These are phyloP conservation scores for Ajuga chamaepitys DNA, from an alignment of 257 asterid species.

Conservation along the genomic window DNA sequence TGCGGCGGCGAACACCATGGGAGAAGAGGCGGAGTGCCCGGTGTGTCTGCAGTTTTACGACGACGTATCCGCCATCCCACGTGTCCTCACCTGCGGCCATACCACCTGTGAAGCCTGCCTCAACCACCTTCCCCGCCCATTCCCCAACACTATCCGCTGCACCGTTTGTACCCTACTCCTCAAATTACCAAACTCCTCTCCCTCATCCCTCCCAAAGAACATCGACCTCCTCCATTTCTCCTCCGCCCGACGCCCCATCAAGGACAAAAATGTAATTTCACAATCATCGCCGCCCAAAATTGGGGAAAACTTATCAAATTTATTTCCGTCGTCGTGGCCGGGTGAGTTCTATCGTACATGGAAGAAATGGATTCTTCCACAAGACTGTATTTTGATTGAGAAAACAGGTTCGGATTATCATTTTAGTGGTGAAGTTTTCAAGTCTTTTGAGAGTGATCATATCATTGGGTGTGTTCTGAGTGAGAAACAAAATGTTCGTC, in stretches of 20 bases:
- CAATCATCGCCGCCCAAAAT: constrained; percentile 13
- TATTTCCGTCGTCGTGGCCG: constrained; percentile 42
- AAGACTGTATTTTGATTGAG: constrained; percentile 35
- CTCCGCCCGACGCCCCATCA: constrained; percentile 12
- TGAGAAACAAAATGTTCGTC: constrained; percentile 47
- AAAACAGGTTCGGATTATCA: constrained; percentile 7
- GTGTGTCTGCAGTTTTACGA: constrained; percentile 74
- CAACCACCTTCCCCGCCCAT: constrained; percentile 63
- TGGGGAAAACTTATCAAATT: constrained; percentile 7
- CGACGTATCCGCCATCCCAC: constrained; percentile 51
- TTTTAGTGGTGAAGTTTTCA: constrained; percentile 31
- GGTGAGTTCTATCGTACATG: constrained; percentile 51
- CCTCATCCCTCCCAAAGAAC: constrained; percentile 78
- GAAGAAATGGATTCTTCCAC: constrained; percentile 66
- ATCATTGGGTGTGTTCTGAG: constrained; percentile 28
- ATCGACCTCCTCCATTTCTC: constrained; percentile 81
- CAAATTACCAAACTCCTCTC: constrained; percentile 39
- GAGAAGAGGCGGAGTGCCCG: constrained; percentile 79
- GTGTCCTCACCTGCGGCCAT: constrained; percentile 91
- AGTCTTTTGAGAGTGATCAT: constrained; percentile 27
- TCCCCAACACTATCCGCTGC: constrained; percentile 66
- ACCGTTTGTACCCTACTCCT: constrained; percentile 72
- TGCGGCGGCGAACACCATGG: too few species aligned
- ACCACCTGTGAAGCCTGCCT: constrained; percentile 76
- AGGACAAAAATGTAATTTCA: constrained; percentile 27